These are phyloP conservation scores for Canna indica DNA, from an alignment of 176 grass and related monocot species.

Conservation along the genomic window DNA sequence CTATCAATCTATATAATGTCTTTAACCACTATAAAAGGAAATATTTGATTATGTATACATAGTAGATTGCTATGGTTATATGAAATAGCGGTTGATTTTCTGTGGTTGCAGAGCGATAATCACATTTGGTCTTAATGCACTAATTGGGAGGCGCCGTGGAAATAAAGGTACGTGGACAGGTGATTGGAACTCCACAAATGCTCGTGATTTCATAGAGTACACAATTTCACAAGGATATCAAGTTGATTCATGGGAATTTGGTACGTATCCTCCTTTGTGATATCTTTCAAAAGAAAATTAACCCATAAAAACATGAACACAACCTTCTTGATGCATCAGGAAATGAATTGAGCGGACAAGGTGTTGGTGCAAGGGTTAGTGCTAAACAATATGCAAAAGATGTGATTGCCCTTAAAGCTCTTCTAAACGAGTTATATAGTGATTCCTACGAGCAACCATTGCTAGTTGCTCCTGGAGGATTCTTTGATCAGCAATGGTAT, in stretches of 20 bases:
- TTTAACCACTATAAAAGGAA: neutral
- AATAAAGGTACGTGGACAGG: conserved; percentile 49
- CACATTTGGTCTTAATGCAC: conserved; percentile 91
- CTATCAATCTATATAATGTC: neutral
- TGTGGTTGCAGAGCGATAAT: conserved; percentile 60
- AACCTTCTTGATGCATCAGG: conserved; percentile 31
- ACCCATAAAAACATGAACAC: neutral
- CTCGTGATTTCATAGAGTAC: conserved; percentile 67
- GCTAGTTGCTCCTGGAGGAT: conserved; percentile 73
- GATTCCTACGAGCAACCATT: conserved; percentile 33
- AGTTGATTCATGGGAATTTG: conserved; percentile 98
- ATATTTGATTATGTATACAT: neutral
- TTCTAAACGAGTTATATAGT: conserved; percentile 43
- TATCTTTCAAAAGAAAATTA: neutral
- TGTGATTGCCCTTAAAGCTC: conserved; percentile 44
- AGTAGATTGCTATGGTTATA: neutral
- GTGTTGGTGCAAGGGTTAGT: conserved; percentile 47
- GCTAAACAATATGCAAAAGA: conserved; percentile 57
- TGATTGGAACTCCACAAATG: conserved; percentile 77
- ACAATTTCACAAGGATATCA: conserved; percentile 54
- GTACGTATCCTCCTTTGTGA: conserved; percentile 27
- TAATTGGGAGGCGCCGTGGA: conserved; percentile 42
- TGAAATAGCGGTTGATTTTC: neutral
- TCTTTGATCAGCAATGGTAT: conserved; percentile 88
- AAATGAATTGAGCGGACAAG: conserved; percentile 69